Conservation (phyloP, 306 rosid genomes). For the Rosa lucieae region DNA sequence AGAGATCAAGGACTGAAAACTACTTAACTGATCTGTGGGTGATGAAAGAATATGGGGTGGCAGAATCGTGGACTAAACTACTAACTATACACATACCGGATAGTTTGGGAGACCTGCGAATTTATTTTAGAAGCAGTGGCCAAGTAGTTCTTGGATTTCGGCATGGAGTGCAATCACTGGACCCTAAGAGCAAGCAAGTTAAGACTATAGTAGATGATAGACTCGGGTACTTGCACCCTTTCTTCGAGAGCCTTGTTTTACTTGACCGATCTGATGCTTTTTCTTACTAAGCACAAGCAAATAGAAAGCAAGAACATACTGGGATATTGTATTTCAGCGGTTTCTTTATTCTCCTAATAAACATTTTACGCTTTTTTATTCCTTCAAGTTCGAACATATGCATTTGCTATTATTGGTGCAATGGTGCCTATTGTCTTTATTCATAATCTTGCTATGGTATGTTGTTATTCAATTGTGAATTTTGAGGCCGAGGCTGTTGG, state of each 20-base stretch:
- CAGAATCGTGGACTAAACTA: background rate
- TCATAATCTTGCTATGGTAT: too few species aligned
- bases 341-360: too few species aligned
- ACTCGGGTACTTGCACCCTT: background rate
- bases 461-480: background rate
- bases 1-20: background rate
- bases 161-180: background rate
- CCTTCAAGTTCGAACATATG: too few species aligned
- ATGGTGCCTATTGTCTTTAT: too few species aligned
- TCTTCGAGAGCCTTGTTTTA: background rate
- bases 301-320: too few species aligned
- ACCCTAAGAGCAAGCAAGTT: background rate
- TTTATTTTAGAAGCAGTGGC: background rate
- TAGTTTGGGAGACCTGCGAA: background rate
- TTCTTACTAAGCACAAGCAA: background rate
- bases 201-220: background rate
- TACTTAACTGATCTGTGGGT: background rate
- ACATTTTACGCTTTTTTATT: too few species aligned
- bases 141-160: background rate
- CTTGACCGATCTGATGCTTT: background rate
- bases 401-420: too few species aligned
- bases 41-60: background rate
- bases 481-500: constrained; percentile 81
- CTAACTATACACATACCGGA: background rate
- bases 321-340: too few species aligned